Conservation (phyloP, 495 filamentous ascomycete genomes). For the Tuber melanosporum region DNA sequence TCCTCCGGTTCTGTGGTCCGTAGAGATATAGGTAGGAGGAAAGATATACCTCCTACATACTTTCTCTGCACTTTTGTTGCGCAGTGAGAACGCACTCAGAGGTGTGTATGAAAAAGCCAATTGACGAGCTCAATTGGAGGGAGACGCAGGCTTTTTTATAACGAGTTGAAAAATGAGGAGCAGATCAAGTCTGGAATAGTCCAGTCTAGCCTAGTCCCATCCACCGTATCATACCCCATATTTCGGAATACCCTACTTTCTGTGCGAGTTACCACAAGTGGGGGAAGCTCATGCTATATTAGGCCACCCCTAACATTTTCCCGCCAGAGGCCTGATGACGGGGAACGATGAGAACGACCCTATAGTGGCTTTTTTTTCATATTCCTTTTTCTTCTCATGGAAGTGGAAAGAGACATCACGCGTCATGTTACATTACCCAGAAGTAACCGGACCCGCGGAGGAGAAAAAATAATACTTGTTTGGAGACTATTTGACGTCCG, state of each 20-base stretch:
- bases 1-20: neutral
- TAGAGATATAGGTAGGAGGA: neutral
- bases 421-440: neutral
- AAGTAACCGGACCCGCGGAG: neutral
- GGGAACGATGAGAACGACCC: neutral
- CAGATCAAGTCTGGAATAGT: neutral
- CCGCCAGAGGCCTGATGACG: neutral
- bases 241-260: neutral
- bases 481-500: neutral
- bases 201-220: neutral
- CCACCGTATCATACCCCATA: neutral
- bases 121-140: neutral
- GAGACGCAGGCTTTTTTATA: neutral
- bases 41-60: neutral
- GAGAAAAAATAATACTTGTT: neutral
- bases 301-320: neutral
- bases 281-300: neutral
- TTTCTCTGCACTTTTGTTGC: conserved; percentile 1
- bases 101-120: neutral
- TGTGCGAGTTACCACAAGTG: neutral
- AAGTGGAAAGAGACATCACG: neutral
- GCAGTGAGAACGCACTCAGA: neutral
- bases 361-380: neutral
- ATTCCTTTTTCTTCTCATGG: neutral
- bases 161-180: neutral